phyloP scores from a whole-genome alignment of 192 early-diverging fungal species.

The Mortierella alpina region DNA sequence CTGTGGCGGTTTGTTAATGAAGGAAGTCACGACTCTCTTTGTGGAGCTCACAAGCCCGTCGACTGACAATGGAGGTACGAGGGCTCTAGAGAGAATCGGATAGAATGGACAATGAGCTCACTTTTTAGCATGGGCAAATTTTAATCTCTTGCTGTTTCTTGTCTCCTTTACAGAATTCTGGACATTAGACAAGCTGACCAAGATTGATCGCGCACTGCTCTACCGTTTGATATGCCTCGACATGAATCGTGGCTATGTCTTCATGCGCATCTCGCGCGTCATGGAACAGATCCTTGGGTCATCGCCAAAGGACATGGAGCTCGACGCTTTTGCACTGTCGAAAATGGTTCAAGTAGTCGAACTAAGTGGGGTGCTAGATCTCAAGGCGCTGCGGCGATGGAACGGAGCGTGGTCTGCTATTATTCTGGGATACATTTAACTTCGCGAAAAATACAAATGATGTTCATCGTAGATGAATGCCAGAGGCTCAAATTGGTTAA shows the following conservation, averaged over 20 bases:
- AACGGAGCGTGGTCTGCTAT: constrained; percentile 49
- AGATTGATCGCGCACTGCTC: constrained; percentile 33
- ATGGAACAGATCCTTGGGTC: constrained; percentile 33
- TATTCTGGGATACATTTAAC: constrained; percentile 43
- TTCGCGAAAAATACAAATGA: background rate
- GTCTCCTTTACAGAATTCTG: constrained; percentile 18
- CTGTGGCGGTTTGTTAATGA: constrained; percentile 25
- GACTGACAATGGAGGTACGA: constrained; percentile 34
- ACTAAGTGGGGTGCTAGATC: constrained; percentile 28
- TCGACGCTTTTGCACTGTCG: constrained; percentile 44
- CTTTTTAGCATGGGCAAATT: too few species aligned
- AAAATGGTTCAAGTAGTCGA: constrained; percentile 50
- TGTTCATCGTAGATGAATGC: background rate
- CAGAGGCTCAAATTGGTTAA: too few species aligned
- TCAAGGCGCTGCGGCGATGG: constrained; percentile 38
- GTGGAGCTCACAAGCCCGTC: constrained; percentile 37
- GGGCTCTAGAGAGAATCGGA: too few species aligned
- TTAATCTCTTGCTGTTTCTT: background rate
- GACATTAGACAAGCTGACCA: constrained; percentile 32
- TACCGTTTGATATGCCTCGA: constrained; percentile 44
- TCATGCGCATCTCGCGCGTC: constrained; percentile 31
- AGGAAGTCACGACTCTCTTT: constrained; percentile 39
- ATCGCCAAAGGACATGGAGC: constrained; percentile 36
- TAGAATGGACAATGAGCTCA: too few species aligned
- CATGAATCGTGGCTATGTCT: constrained; percentile 28